Evolutionary conservation across 768 basidiomycete genomes (phyloP).

Genomic region (Rhodotorula babjevae): DNA sequence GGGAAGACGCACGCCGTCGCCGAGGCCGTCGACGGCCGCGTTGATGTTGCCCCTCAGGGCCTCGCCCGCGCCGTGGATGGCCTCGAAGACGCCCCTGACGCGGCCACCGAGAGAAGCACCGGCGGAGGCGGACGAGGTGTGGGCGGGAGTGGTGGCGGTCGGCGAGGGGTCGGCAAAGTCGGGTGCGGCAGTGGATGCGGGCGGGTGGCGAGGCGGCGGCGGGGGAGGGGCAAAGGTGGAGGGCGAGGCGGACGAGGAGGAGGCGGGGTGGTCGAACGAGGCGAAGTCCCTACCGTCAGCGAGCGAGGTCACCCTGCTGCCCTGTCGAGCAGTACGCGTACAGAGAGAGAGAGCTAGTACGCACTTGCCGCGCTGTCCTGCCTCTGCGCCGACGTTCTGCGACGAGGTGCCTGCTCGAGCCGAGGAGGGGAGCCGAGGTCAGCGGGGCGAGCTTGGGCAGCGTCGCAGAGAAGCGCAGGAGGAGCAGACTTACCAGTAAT

Average conservation of each 20-base stretch:
- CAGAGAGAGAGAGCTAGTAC: not conserved
- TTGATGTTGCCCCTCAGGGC: conserved; percentile 2
- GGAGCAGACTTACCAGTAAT: not conserved
- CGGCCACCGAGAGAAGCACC: not conserved
- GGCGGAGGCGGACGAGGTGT: not conserved
- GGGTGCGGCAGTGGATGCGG: not conserved
- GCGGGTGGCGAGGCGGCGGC: not conserved
- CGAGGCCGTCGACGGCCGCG: not conserved
- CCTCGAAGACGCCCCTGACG: not conserved
- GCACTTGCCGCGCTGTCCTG: not conserved
- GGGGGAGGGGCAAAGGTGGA: not conserved
- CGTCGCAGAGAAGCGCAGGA: no score
- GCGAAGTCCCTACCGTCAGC: not conserved
- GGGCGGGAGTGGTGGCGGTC: not conserved
- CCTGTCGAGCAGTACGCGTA: accelerated
- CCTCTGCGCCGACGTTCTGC: not conserved
- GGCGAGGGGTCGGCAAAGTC: no score
- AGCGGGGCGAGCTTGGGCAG: not conserved
- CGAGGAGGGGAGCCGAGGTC: not conserved
- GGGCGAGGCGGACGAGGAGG: not conserved
- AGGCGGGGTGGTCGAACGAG: not conserved
- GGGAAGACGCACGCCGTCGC: conserved; percentile 2
- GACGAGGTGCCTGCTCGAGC: not conserved
- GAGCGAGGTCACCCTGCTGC: not conserved
- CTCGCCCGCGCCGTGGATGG: conserved; percentile 1